phyloP scores from a whole-genome alignment of 352 stramenopile species.

The Lagenidium sp. region DNA sequence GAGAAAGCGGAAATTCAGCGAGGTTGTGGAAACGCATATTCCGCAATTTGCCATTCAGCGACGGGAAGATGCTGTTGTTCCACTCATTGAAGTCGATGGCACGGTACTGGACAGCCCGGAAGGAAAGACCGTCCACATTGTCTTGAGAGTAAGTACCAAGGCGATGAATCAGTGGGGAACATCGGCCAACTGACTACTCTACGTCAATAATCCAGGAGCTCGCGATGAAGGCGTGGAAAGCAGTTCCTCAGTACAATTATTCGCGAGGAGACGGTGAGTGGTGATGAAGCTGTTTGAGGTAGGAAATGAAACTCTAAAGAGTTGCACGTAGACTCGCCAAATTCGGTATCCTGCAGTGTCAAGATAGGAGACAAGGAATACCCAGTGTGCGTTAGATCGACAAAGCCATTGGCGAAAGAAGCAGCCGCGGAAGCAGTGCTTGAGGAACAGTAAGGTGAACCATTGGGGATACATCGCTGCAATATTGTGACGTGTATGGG shows the following conservation, averaged over 20 bases:
- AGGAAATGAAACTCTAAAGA: neutral
- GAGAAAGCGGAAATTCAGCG: no score
- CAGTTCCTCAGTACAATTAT: slow-evolving; percentile 15
- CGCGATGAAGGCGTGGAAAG: slow-evolving; percentile 4
- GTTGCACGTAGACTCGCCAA: slow-evolving; percentile 1
- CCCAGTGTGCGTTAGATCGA: neutral
- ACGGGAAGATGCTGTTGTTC: no score
- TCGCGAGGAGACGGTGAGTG: slow-evolving; percentile 11
- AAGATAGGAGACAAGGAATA: slow-evolving; percentile 14
- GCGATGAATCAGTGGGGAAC: neutral
- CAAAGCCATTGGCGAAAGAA: slow-evolving; percentile 18
- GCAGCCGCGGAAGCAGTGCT: slow-evolving; percentile 16
- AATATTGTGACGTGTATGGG: neutral
- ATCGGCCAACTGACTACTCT: neutral
- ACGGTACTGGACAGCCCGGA: slow-evolving; percentile 9
- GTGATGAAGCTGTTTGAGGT: neutral
- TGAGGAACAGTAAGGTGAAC: slow-evolving; percentile 12
- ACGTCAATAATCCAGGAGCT: slow-evolving; percentile 9
- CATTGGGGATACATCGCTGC: neutral
- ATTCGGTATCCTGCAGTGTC: slow-evolving; percentile 14
- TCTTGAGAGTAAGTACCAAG: slow-evolving; percentile 15
- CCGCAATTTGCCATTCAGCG: no score
- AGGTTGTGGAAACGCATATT: no score
- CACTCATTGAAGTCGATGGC: slow-evolving; percentile 14
- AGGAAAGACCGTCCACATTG: slow-evolving; percentile 8